Evolutionary conservation across 2,329 filamentous ascomycete genomes (phyloP), one percentile per base, ranked within the genome.

Genomic region (Furcasterigmium furcatum): DNA sequence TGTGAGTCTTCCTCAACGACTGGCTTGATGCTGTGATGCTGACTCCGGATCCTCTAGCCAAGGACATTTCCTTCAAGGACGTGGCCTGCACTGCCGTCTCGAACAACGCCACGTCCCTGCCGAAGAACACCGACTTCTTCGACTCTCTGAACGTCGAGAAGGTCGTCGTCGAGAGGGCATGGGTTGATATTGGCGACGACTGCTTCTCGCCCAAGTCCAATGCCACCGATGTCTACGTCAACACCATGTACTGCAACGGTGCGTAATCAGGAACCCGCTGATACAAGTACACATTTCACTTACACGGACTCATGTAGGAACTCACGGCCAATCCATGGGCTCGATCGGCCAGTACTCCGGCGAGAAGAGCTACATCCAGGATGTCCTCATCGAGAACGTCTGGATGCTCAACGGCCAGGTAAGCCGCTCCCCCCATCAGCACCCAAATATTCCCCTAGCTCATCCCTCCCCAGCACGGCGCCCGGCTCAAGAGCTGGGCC

Each of bases 171-270:
- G 44, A 52, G 44, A 44, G 50, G 7, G 46, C 43, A 10, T 52
- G 50, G 50, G 50, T 87, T 47, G 72, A 81, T 58, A 86, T 85
- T 52, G 81, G 82, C 30, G 83, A 87, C 50, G 73, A 85, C 57
- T 84, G 81, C 50, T 76, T 84, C 34, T 78, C 76, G 1, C 81
- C 83, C 69, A 84, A 84, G 62, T 80, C 79, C 10, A 84, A 84
- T 62, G 74, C 69, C 52, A 80, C 77, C 32, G 66, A 80, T 51
- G 75, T 83, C 16, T 59, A 82, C 20, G 73, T 83, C 8, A 75
- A 82, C 57, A 80, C 79, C 52, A 65, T 84, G 4, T 61, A 71
- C 51, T 84, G 80, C 67, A 82, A 80, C 52, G 50, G 24, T 27
- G 12, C 7, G 24, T 27, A 7, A 27, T 42, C 7, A 41, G 22